Conservation (phyloP, 1,284 basidiomycete species). For the Austroboletus rostrupii region DNA sequence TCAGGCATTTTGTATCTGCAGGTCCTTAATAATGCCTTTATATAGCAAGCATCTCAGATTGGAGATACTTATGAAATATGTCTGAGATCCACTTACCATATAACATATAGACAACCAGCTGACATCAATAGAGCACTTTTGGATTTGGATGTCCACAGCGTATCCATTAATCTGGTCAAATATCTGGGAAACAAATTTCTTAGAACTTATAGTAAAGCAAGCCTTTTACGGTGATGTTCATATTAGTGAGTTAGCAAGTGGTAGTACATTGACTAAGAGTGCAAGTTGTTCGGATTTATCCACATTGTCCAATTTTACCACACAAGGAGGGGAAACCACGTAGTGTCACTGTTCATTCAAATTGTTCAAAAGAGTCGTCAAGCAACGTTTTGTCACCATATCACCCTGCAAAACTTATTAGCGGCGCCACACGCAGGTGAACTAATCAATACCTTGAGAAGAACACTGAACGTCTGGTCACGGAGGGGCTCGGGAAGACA, state of each 20-base stretch:
- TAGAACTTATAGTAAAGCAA: slow-evolving; percentile 34
- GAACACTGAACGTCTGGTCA: slow-evolving; percentile 88
- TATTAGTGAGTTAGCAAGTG: slow-evolving; percentile 33
- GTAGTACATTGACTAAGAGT: slow-evolving; percentile 33
- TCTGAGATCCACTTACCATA: too few relatives aligned
- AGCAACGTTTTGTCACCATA: slow-evolving; percentile 94
- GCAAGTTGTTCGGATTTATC: slow-evolving; percentile 27
- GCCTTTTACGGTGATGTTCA: slow-evolving; percentile 31
- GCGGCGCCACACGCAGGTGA: neutral
- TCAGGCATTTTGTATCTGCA: too few relatives aligned
- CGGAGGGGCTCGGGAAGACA: slow-evolving; percentile 96
- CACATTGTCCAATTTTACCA: slow-evolving; percentile 32
- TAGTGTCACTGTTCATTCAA: slow-evolving; percentile 58
- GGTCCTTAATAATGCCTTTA: too few relatives aligned
- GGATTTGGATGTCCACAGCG: too few relatives aligned
- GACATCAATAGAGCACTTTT: too few relatives aligned
- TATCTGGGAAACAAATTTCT: slow-evolving; percentile 10
- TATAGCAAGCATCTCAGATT: too few relatives aligned
- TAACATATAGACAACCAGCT: too few relatives aligned
- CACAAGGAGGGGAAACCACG: slow-evolving; percentile 7
- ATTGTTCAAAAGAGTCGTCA: slow-evolving; percentile 93
- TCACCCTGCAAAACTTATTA: slow-evolving; percentile 62
- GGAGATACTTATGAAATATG: too few relatives aligned
- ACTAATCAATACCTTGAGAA: slow-evolving; percentile 69
- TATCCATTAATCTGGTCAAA: too few relatives aligned